Base-by-base conservation (phyloP, 1,284 basidiomycete species). In the Ustilago trichophora region DNA sequence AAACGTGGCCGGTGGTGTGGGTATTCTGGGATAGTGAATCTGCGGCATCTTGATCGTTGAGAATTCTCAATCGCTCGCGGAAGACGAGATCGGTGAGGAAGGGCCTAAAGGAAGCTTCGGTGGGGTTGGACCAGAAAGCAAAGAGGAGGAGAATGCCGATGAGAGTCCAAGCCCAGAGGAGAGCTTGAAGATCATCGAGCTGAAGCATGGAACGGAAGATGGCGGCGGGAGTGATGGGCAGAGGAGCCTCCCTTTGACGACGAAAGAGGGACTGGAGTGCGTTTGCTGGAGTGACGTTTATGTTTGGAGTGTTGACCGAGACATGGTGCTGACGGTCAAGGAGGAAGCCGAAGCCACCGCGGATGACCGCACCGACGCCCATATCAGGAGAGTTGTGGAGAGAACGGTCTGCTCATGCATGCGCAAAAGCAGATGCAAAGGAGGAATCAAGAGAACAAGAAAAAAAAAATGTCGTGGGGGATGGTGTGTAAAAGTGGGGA, bases 41-140 rank as follows among this genome's bases (percentile, higher is more conserved):
- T 5, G 46, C 42, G 19, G 46, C 49, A 41, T 55, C 42, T 31
- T 68, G 45, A 35, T 75, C 64, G 25, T 65, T 66, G 35, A 97
- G 87, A 59, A 90, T 89, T 64, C 89, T 91, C 55, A 98, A 87
- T 81, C 97, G 93, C 59, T 92, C 90, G 47, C 93, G 90, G 81
- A 98, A 96, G 32, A 93, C 93, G 78, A 92, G 90, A 80, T 96
- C 93, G 27, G 93, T 97, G 75, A 98, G 89, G 83, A 93, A 94
- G 13, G 92, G 87, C 53, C 92, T 88, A 83, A 97, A 97, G 3
- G 92, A 93, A 38, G 88, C 87, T 83, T 97, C 93, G 52, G 89
- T 88, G 15, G 94, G 94, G 81, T 95, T 96, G 34, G 92, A 92
- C 81, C 93, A 87, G 84, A 93, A 93, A 40, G 93, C 94, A 22